Conservation (phyloP, 345 rosid species). For the Camelina laxa region DNA sequence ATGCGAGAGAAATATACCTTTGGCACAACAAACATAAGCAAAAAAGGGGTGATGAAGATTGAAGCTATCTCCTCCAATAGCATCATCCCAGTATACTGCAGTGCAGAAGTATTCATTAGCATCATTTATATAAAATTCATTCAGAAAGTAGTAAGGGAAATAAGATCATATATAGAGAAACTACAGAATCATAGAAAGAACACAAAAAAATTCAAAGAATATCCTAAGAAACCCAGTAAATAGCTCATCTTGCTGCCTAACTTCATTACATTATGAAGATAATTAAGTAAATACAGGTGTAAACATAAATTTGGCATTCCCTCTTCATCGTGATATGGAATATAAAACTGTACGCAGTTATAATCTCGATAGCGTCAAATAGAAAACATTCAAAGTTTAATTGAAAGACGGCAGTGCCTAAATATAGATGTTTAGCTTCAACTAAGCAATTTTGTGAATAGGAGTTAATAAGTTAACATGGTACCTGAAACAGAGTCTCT, state of each 20-base stretch:
- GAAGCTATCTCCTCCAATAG: slow-evolving; percentile 97
- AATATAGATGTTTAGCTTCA: background rate
- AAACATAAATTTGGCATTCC: background rate
- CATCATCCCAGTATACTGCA: slow-evolving; percentile 98
- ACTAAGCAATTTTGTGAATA: background rate
- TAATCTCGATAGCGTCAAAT: background rate
- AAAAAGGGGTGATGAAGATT: slow-evolving; percentile 89
- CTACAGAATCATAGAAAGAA: background rate
- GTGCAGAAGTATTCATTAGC: background rate
- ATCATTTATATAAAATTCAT: background rate
- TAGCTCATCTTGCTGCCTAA: slow-evolving; percentile 1
- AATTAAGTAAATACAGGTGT: background rate
- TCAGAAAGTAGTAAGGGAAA: background rate
- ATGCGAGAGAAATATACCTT: slow-evolving; percentile 51
- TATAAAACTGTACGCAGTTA: background rate
- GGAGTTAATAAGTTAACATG: background rate
- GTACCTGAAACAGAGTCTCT: slow-evolving; percentile 96
- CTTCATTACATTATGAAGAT: background rate
- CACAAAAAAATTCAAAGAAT: background rate
- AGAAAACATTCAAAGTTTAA: slow-evolving; percentile 4
- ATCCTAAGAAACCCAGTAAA: background rate
- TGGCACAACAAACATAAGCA: slow-evolving; percentile 88
- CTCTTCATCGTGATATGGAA: background rate
- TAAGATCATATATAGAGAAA: background rate
- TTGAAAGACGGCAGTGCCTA: background rate